Base-by-base conservation (phyloP, 2,329 filamentous ascomycete genomes). In the Lasiodiplodia hormozganensis region DNA sequence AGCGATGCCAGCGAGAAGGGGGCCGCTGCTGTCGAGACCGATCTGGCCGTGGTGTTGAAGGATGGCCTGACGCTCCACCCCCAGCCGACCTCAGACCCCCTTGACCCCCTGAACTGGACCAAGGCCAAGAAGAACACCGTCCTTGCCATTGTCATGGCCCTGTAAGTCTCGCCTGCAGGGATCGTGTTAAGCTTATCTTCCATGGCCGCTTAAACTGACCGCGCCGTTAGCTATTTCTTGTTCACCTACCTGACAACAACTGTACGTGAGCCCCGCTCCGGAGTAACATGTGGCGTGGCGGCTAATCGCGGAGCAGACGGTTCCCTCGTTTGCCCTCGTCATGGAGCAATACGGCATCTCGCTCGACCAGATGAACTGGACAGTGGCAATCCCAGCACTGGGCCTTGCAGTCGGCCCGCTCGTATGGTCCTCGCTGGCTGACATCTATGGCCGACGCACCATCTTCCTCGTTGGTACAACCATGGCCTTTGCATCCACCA, bases 241-340 rank as follows among this genome's bases (percentile, higher is more conserved):
- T 86, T 88, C 77, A 87, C 86, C 18, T 88, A 87, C 76, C 81
- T 87, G 69, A 87, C 86, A 0, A 88, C 85, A 1, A 86, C 84
- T 0, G 86, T 47, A 51, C n/a, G 54, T 53, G 43, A 51, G 23
- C 14, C 16, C 25, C 11, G 2, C 25, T 34, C 25, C 1, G 18
- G 6, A 60, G 25, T 16, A 10, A 4, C 6, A 1, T 18, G 18
- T n/a, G 23, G 28, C 12, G n/a, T 5, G 5, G 38, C 31, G 43
- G 43, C 43, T 47, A 21, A 47, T 47, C 18, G 7, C 21, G n/a
- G n/a, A 38, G 28, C 54, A 60, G 16, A 67, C 21, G 3, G 84
- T 88, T 0, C 85, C 86, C 2, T 86, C 85, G 0, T 88, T 87
- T 70, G 75, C 81, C 0, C 76, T 81, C 25, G 79, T 87, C 25